phyloP scores from a whole-genome alignment of 257 asterid genomes.

The Fraxinus americana region DNA sequence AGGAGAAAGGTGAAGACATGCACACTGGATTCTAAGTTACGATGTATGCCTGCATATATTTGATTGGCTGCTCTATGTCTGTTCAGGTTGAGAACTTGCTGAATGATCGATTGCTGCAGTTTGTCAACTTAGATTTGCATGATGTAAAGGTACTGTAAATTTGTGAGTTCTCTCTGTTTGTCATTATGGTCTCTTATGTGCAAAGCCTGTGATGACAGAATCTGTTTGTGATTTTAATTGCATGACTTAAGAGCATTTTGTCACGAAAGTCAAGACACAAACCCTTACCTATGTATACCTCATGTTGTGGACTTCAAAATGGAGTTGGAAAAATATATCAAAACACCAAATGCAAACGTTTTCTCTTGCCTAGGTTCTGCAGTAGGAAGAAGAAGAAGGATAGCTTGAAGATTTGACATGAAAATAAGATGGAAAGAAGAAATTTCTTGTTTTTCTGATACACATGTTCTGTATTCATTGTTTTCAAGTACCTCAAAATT shows the following conservation, averaged over 20 bases:
- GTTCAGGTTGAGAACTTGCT: constrained; percentile 91
- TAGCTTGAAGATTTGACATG: constrained; percentile 2
- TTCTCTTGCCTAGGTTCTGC: no score
- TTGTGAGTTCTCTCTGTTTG: constrained; percentile 12
- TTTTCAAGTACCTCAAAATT: constrained; percentile 9
- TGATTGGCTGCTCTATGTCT: constrained; percentile 22
- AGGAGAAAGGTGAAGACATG: not conserved
- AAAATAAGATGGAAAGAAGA: constrained; percentile 1
- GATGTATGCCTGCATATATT: not conserved
- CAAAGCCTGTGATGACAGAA: no score
- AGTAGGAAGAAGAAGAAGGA: no score
- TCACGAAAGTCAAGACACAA: no score
- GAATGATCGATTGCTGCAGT: constrained; percentile 86
- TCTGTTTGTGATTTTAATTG: no score
- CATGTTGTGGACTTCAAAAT: no score
- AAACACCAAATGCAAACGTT: no score
- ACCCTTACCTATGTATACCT: no score
- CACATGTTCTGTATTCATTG: constrained; percentile 17
- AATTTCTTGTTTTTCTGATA: not conserved
- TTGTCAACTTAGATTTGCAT: constrained; percentile 87
- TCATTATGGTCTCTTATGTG: not conserved
- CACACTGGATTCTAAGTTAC: not conserved
- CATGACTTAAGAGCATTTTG: no score
- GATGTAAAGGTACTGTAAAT: constrained; percentile 90
- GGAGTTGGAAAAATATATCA: no score